Evolutionary conservation across 2,329 filamentous ascomycete species (phyloP).

Genomic region (Aspergillus unguis): DNA sequence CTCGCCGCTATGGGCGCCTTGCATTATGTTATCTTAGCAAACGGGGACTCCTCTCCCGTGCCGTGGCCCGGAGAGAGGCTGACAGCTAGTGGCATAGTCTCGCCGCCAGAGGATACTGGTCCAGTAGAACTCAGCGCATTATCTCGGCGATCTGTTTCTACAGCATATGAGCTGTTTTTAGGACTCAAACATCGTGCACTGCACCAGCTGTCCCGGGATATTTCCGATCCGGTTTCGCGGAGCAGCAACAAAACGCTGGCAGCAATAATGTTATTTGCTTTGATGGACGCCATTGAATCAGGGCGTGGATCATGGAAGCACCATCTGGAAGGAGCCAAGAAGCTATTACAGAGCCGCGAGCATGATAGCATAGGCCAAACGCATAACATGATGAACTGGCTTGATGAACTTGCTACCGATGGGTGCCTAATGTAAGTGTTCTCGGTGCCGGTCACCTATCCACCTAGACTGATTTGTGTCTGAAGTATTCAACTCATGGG

Average conservation of each 20-base stretch:
- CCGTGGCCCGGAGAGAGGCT: conserved; percentile 29
- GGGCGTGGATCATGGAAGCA: conserved; percentile 52
- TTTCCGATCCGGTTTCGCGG: conserved; percentile 27
- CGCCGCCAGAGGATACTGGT: conserved; percentile 29
- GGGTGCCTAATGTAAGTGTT: conserved; percentile 36
- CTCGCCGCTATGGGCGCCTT: conserved; percentile 50
- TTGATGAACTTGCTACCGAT: conserved; percentile 38
- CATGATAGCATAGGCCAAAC: conserved; percentile 14
- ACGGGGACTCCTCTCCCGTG: conserved; percentile 33
- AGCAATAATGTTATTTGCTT: conserved; percentile 49
- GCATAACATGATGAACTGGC: conserved; percentile 29
- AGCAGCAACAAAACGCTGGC: conserved; percentile 46
- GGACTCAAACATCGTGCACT: conserved; percentile 50
- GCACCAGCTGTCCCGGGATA: conserved; percentile 37
- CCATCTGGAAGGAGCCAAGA: conserved; percentile 51
- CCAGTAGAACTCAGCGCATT: conserved; percentile 29
- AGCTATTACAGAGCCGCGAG: conserved; percentile 41
- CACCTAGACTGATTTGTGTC: neutral
- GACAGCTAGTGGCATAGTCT: conserved; percentile 12
- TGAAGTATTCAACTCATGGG: conserved; percentile 42
- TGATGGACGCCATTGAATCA: conserved; percentile 51
- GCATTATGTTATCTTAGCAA: conserved; percentile 43
- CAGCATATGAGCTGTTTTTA: conserved; percentile 40
- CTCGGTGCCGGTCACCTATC: no score
- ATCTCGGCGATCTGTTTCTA: conserved; percentile 32